Base-by-base conservation (phyloP, 306 rosid genomes). In the Cucurbita moschata region DNA sequence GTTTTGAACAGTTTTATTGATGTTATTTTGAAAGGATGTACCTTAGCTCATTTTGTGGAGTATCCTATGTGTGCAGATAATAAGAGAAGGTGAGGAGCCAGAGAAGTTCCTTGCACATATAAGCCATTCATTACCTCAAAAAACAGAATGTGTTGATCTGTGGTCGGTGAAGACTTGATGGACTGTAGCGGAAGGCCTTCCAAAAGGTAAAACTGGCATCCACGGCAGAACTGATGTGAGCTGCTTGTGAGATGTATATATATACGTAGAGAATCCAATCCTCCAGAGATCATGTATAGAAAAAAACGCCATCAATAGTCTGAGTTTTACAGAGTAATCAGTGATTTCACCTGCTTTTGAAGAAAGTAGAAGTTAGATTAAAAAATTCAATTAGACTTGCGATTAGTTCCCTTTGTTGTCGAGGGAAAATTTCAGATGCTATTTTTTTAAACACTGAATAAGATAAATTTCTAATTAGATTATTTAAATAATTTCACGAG, bases 21-120 rank as follows among this genome's bases (percentile, higher is more conserved):
- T 46, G 39, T 21, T 67, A 47, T 23, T 18, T 23, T 47, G 23
- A 14, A 68, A 68, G 5, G 13, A 68, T 47, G 73, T 46, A 23
- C 35, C 42, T 77, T 14, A 8, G 67, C 7, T 68, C 38, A 5
- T 75, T 49, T 35, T 37, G 64, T 73, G n/a, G 10, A 5, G 46
- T 55, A 13, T 60, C 49, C 40, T 60, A 3, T 71, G 47, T 77
- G 74, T 79, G 80, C 84, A 85, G 88, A 61, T 85, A 68, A 72
- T 80, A 76, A 82, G 79, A 62, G 84, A 85, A 78, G 86, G 88
- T 7, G 77, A 80, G 74, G 88, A 80, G 81, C 79, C 84, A 46
- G 82, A 82, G 75, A 72, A 79, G 79, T 85, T 85, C 81, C 76
- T 79, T 23, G 55, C 71, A 67, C 66, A 68, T 60, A 76, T 85